Evolutionary conservation across 192 early-diverging fungal genomes (phyloP).

Genomic region (Coemansia sp.): DNA sequence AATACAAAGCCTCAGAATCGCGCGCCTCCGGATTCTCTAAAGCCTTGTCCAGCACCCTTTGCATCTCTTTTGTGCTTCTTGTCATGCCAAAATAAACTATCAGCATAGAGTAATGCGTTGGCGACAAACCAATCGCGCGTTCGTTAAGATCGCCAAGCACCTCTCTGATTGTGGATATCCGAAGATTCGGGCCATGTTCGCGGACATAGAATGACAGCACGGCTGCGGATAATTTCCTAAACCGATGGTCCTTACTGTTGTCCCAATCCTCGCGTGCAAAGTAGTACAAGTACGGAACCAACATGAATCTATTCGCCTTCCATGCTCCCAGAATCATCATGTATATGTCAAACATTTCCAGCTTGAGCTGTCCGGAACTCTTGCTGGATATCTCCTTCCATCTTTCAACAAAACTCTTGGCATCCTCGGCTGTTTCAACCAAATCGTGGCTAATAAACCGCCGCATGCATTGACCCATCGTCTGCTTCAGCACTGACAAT

Average conservation of each 20-base stretch:
- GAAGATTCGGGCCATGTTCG: slow-evolving; percentile 20
- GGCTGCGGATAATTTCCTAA: slow-evolving; percentile 37
- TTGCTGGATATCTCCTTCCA: slow-evolving; percentile 27
- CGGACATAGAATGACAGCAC: slow-evolving; percentile 49
- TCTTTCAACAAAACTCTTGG: slow-evolving; percentile 17
- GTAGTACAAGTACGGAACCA: slow-evolving; percentile 41
- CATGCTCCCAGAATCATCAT: slow-evolving; percentile 47
- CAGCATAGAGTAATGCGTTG: slow-evolving; percentile 47
- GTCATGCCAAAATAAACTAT: slow-evolving; percentile 46
- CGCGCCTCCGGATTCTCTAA: slow-evolving; percentile 32
- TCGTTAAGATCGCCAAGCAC: slow-evolving; percentile 37
- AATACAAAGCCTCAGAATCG: slow-evolving; percentile 37
- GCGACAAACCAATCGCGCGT: slow-evolving; percentile 23
- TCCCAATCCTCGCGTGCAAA: slow-evolving; percentile 25
- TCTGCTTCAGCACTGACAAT: slow-evolving; percentile 27
- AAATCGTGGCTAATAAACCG: slow-evolving; percentile 16
- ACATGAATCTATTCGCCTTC: slow-evolving; percentile 38
- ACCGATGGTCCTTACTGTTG: slow-evolving; percentile 12
- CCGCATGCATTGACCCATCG: slow-evolving; percentile 50
- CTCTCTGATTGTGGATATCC: slow-evolving; percentile 17
- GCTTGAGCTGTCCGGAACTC: slow-evolving; percentile 20
- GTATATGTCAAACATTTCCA: slow-evolving; percentile 34
- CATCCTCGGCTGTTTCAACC: slow-evolving; percentile 26
- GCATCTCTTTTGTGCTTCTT: slow-evolving; percentile 30
- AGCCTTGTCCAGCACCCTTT: slow-evolving; percentile 36